Evolutionary conservation across 192 early-diverging fungal species (phyloP).

Genomic region (Globomyces pollinis-pini): DNA sequence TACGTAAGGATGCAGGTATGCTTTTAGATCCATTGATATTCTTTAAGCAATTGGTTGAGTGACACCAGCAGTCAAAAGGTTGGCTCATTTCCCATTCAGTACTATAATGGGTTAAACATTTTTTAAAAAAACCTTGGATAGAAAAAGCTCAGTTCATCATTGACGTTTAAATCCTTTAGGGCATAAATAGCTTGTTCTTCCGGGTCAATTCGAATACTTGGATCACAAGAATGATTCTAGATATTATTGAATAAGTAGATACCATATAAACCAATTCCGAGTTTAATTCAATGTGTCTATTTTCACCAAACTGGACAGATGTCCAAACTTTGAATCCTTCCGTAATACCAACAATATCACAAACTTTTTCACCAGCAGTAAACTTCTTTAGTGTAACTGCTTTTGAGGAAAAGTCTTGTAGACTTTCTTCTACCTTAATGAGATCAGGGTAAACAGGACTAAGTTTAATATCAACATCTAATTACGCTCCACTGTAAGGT

Average conservation of each 20-base stretch:
- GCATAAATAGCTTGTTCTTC: constrained; percentile 14
- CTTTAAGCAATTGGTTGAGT: constrained; percentile 15
- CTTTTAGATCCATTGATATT: constrained; percentile 18
- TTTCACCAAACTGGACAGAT: constrained; percentile 23
- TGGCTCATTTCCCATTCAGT: constrained; percentile 44
- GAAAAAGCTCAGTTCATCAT: constrained; percentile 39
- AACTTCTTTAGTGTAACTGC: constrained; percentile 9
- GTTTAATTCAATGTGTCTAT: constrained; percentile 31
- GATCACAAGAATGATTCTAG: constrained; percentile 40
- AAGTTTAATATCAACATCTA: no score
- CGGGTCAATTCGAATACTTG: constrained; percentile 18
- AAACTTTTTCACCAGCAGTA: no score
- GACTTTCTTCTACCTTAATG: no score
- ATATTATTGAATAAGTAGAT: no score
- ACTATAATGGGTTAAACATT: no score
- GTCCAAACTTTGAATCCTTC: constrained; percentile 21
- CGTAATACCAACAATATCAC: constrained; percentile 14
- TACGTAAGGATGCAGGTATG: no score
- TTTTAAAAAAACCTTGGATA: no score
- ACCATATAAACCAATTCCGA: constrained; percentile 30
- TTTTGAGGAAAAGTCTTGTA: constrained; percentile 26
- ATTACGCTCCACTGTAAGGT: no score
- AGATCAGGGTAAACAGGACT: no score
- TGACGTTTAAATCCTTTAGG: constrained; percentile 17
- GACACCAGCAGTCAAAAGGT: constrained; percentile 44